phyloP scores from a whole-genome alignment of 768 basidiomycete genomes.

The Mycena haematopus region DNA sequence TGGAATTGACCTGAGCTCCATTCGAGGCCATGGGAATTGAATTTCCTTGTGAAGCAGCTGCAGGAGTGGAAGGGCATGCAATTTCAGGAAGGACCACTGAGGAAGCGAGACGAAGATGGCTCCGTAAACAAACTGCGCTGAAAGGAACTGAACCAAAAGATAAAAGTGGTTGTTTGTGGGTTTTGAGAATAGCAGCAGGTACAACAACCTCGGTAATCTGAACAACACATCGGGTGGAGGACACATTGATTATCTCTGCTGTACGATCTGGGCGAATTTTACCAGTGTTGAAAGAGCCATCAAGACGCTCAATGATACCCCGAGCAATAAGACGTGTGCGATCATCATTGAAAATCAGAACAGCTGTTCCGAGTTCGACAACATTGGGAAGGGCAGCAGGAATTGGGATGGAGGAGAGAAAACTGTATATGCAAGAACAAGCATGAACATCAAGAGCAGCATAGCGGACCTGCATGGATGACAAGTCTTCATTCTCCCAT shows the following conservation, averaged over 20 bases:
- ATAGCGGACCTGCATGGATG: background rate
- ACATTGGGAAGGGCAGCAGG: background rate
- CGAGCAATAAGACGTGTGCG: constrained; percentile 3
- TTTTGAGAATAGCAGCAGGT: constrained; percentile 2
- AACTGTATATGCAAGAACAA: background rate
- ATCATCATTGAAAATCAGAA: constrained; percentile 4
- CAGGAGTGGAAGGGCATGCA: background rate
- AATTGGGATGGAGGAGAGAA: background rate
- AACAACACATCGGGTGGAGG: constrained; percentile 27
- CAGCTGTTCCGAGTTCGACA: background rate
- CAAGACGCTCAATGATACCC: background rate
- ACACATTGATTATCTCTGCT: constrained; percentile 3
- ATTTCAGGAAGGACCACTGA: background rate
- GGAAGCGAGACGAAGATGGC: constrained; percentile 3
- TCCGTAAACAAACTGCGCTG: background rate
- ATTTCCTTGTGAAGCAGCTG: background rate
- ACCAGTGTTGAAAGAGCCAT: background rate
- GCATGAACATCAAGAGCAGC: constrained; percentile 1
- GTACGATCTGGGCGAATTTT: background rate
- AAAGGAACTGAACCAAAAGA: background rate
- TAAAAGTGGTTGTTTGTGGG: background rate
- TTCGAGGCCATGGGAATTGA: background rate
- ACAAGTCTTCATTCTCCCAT: constrained; percentile 3
- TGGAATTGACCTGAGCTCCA: too few relatives aligned
- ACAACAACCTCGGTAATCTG: constrained; percentile 5